These are phyloP conservation scores for Papiliotrema terrestris DNA, from an alignment of 1,284 basidiomycete species.

Conservation along the genomic window DNA sequence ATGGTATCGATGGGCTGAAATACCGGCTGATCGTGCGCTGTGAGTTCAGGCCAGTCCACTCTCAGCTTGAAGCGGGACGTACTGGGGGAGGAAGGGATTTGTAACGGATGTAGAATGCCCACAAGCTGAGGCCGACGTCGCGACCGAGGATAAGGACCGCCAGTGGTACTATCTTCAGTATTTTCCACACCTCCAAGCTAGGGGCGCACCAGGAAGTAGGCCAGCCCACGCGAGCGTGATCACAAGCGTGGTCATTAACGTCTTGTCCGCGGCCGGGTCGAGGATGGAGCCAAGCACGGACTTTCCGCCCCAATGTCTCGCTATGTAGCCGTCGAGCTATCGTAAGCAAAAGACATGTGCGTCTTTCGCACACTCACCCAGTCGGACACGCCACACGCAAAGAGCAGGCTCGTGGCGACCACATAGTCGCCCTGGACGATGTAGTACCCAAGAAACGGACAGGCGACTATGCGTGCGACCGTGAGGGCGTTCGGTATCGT, in stretches of 20 bases:
- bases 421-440: constrained; percentile 79
- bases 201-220: constrained; percentile 77
- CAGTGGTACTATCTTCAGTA: constrained; percentile 62
- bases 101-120: constrained; percentile 92
- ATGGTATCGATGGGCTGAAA: constrained; percentile 92
- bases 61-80: constrained; percentile 34
- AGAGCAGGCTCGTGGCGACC: constrained; percentile 74
- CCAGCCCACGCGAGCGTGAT: constrained; percentile 78
- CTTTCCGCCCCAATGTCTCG: constrained; percentile 75
- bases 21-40: constrained; percentile 89
- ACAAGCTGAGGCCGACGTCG: constrained; percentile 79
- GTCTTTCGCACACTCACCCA: constrained; percentile 57
- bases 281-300: constrained; percentile 90
- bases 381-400: constrained; percentile 87
- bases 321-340: constrained; percentile 85
- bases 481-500: constrained; percentile 92
- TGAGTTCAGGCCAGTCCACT: constrained; percentile 5
- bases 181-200: neutral
- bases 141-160: constrained; percentile 83
- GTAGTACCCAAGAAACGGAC: constrained; percentile 87
- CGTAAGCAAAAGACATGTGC: neutral
- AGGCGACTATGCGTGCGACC: constrained; percentile 75
- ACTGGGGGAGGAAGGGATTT: constrained; percentile 82
- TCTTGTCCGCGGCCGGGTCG: constrained; percentile 96
- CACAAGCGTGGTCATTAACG: constrained; percentile 90